Evolutionary conservation across 2,329 filamentous ascomycete species (phyloP), one percentile per base, ranked within the genome.

Genomic region (Colletotrichum agaves): DNA sequence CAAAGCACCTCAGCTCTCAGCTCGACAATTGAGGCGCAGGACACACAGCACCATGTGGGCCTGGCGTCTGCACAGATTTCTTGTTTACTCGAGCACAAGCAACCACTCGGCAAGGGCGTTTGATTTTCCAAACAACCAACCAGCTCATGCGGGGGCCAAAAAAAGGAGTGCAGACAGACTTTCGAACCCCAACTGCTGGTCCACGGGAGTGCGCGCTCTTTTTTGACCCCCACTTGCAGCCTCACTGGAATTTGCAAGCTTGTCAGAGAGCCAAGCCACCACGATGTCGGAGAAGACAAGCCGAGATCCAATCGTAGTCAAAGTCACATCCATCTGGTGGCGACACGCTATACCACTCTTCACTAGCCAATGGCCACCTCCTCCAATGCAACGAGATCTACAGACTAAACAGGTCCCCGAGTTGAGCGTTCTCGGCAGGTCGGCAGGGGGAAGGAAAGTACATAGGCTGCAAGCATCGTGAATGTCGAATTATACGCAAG

Each of bases 21-120:
- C 65, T 65, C 23, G 21, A 47, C 33, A n/a, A 64, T 19, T 41
- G 53, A 67, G 61, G 65, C 65, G 65, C 65, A 67, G 64, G 21
- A 47, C 41, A 8, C 56, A 17, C n/a, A 47, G 39, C 27, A 46
- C 64, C n/a, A 44, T 33, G 39, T 39, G 60, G 63, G 57, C 33
- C 57, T n/a, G 12, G 19, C 37, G 27, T 27, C 27, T 67, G 37
- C 19, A 43, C 59, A 47, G 37, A 62, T n/a, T 12, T 46, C 19
- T 37, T 11, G 53, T 58, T 27, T 57, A 44, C 37, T 43, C 59
- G 35, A 37, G 39, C n/a, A 57, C 44, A 46, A 57, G 50, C 37
- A 46, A 57, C 17, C 19, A 43, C 59, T 63, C 52, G 59, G 44
- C 63, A 67, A 59, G 52, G 23, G 31, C 43, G 19, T 31, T 31